Base-by-base conservation (phyloP, 2,329 filamentous ascomycete species). In the Diaporthe ampelina region DNA sequence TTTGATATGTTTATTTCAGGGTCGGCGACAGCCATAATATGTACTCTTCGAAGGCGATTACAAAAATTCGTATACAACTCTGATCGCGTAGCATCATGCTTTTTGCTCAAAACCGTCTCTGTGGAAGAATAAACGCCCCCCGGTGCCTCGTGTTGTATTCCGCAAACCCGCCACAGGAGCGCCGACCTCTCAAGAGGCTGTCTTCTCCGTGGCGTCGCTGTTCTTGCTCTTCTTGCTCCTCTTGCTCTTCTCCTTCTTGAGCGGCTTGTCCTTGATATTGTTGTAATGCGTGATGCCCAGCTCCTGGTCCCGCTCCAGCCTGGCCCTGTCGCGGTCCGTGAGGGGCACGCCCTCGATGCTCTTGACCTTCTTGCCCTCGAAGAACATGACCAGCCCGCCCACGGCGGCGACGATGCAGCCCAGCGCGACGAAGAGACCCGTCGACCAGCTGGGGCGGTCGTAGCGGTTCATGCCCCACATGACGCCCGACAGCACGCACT, bases 391-490 rank as follows among this genome's bases (percentile, higher is more conserved):
- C 45, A 93, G 83, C 3, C 94, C 94, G 21, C 91, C 94, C 29
- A 90, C 80, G 21, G 88, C 93, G 10, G 92, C 93, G 7, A 93
- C 91, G 26, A 92, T 86, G 79, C 92, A 95, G 3, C 91, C 94
- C 8, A 96, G 80, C 3, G 90, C 93, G 24, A 97, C 93, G 79
- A 97, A 94, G 0, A 95, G 83, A 1, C 94, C 95, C 0, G 94
- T 95, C 15, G 91, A 89, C 94, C 94, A 97, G 29, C 90, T 89
- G 0, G 95, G 94, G n/a, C 95, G 87, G 29, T 93, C 84, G 79
- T 91, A 92, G 29, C 94, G 86, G 80, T 94, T 93, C 83, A 94
- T 86, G 2, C 90, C 91, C 94, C 94, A 97, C 95, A 97, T 97
- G 84, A 95, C 93, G 4, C 89, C 92, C 11, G 91, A 93, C 2